Evolutionary conservation across 73 alveolate genomes (phyloP), one percentile per base, ranked within the genome.

Genomic region (Urostyla sp.): DNA sequence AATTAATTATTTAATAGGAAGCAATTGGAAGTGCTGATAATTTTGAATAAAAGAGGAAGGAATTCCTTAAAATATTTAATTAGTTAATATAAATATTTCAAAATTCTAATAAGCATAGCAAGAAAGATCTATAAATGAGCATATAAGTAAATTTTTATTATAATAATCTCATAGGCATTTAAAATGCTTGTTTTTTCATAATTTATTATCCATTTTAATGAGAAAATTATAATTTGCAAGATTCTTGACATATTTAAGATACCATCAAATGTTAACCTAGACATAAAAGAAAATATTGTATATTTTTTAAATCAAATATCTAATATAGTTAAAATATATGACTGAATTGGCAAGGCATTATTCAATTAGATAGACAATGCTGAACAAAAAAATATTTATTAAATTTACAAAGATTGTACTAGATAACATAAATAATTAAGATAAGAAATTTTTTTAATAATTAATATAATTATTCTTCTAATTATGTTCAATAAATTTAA

Each of bases 141-240:
- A 43, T 66, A 10, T 27, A 66, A 40, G 80, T n/a, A n/a, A n/a
- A n/a, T n/a, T n/a, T n/a, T n/a, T n/a, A n/a, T n/a, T n/a, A n/a
- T n/a, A n/a, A n/a, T n/a, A n/a, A n/a, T n/a, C n/a, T n/a, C n/a
- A n/a, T n/a, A n/a, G n/a, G n/a, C 59, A 11, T 24, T 66, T 5
- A 66, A 45, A 27, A 4, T 4, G 11, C 23, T 66, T 2, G 28
- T 66, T 20, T 66, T 43, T 26, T 43, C 66, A 2, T 46, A 66
- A 28, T 66, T 66, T 24, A 66, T 66, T 5, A 27, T 66, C 4
- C 66, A 66, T 11, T 66, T 66, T 28, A 66, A 66, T 66, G 80
- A 66, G 30, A 66, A 66, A 24, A 3, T 8, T 13, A 27, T 66
- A 3, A 6, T 66, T 40, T 6, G 37, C 50, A 66, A 66, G 46